phyloP scores from a whole-genome alignment of 352 stramenopile species.

The Globisporangium takayamanum region DNA sequence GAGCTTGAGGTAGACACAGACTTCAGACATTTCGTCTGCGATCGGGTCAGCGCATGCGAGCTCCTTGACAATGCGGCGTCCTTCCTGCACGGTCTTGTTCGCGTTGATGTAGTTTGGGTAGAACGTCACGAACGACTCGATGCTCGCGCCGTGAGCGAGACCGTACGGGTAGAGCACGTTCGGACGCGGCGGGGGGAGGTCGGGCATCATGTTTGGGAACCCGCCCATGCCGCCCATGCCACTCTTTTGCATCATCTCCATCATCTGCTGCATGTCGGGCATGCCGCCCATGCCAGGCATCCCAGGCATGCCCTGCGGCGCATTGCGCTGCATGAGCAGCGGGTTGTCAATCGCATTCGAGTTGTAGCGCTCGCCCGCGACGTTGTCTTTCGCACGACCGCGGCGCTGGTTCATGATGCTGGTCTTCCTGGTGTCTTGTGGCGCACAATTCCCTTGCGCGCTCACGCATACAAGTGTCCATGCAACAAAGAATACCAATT shows the following conservation, averaged over 20 bases:
- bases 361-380: conserved; percentile 80
- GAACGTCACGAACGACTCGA: conserved; percentile 64
- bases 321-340: conserved; percentile 16
- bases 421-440: neutral
- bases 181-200: conserved; percentile 32
- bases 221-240: conserved; percentile 29
- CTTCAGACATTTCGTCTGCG: conserved; percentile 78
- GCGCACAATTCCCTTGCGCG: neutral
- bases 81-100: conserved; percentile 77
- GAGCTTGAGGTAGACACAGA: conserved; percentile 77
- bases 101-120: conserved; percentile 86
- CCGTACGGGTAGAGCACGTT: conserved; percentile 69
- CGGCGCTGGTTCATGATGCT: conserved; percentile 29
- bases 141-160: conserved; percentile 43
- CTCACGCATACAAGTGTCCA: neutral
- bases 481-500: neutral
- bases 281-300: conserved; percentile 44
- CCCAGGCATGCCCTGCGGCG: conserved; percentile 13
- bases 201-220: conserved; percentile 33
- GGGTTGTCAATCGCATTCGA: conserved; percentile 58
- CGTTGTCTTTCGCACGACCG: conserved; percentile 64
- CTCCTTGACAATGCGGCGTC: conserved; percentile 64
- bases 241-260: conserved; percentile 35
- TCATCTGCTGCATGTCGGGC: conserved; percentile 36
- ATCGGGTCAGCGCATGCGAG: conserved; percentile 61